These are phyloP conservation scores for Pseudonitzschia multiseries DNA, from an alignment of 108 stramenopile species.

Conservation along the genomic window DNA sequence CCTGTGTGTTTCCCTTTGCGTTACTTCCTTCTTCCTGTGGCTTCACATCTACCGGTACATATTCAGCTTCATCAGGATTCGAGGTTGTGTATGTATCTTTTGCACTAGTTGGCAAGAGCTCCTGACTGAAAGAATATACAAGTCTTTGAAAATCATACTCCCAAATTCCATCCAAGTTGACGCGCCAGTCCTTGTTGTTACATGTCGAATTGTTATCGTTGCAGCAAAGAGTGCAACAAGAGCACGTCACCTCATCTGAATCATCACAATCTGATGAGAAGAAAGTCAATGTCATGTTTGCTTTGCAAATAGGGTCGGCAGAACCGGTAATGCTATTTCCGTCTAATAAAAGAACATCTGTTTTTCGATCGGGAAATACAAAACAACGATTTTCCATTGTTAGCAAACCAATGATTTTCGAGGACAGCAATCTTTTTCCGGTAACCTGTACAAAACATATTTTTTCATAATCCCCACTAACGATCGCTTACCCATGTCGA, in stretches of 20 bases:
- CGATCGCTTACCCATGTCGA: constrained; percentile 23
- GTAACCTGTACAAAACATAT: neutral
- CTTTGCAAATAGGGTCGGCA: constrained; percentile 25
- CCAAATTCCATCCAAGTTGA: constrained; percentile 40
- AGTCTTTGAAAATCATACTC: constrained; percentile 30
- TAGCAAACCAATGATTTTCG: too few species aligned
- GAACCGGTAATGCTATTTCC: constrained; percentile 28
- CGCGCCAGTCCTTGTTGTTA: constrained; percentile 29
- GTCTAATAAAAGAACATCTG: constrained; percentile 33
- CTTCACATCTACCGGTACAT: too few species aligned
- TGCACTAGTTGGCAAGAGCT: constrained; percentile 7
- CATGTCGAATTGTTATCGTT: constrained; percentile 27
- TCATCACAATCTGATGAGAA: constrained; percentile 26
- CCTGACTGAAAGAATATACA: constrained; percentile 19
- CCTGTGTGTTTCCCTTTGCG: too few species aligned
- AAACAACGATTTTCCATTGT: neutral
- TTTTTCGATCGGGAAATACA: constrained; percentile 5
- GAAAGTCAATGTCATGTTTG: neutral
- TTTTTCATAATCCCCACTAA: neutral
- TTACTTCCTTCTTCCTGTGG: too few species aligned
- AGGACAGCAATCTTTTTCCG: neutral
- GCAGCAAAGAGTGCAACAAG: constrained; percentile 33
- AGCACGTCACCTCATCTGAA: constrained; percentile 23
- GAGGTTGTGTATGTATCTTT: neutral
- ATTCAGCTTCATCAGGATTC: neutral